Percentiles rank a stretch among this genome's conserved stretches.
phyloP scores from a whole-genome alignment of 176 grass and related monocot species.

The Musa schizocarpa region DNA sequence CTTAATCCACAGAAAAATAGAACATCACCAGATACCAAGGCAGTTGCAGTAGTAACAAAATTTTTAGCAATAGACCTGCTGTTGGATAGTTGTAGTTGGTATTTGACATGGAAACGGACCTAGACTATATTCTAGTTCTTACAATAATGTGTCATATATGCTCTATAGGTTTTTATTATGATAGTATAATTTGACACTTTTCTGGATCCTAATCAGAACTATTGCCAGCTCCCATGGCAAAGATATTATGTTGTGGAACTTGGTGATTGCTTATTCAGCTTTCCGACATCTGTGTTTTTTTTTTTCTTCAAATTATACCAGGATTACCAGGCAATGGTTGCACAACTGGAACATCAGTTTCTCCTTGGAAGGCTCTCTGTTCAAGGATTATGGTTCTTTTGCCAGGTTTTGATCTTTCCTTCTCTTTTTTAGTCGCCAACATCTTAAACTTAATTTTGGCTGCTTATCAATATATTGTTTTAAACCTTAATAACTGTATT shows the following conservation, averaged over 20 bases:
- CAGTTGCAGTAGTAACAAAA: not conserved
- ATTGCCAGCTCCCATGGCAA: not conserved
- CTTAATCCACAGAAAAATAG: too few relatives aligned
- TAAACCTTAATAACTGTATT: not conserved
- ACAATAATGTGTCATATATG: not conserved
- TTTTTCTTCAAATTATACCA: conserved; percentile 21
- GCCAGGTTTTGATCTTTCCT: conserved; percentile 51
- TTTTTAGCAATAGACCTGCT: not conserved
- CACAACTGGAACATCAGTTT: conserved; percentile 91
- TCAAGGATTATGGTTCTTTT: conserved; percentile 91
- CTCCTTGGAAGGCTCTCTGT: conserved; percentile 76
- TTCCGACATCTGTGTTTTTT: conserved; percentile 7
- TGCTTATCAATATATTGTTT: too few relatives aligned
- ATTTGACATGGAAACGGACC: not conserved
- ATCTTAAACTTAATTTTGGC: not conserved
- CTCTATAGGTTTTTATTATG: not conserved
- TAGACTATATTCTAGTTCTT: not conserved
- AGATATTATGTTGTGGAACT: not conserved
- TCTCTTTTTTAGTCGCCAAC: conserved; percentile 12
- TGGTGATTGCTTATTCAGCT: conserved; percentile 17
- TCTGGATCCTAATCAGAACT: not conserved
- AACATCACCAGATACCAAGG: too few relatives aligned
- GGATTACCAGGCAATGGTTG: conserved; percentile 99
- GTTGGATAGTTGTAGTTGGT: not conserved
- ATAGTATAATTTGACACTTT: not conserved